Conservation (phyloP, 2,329 filamentous ascomycete genomes). For the Fonsecaea erecta region DNA sequence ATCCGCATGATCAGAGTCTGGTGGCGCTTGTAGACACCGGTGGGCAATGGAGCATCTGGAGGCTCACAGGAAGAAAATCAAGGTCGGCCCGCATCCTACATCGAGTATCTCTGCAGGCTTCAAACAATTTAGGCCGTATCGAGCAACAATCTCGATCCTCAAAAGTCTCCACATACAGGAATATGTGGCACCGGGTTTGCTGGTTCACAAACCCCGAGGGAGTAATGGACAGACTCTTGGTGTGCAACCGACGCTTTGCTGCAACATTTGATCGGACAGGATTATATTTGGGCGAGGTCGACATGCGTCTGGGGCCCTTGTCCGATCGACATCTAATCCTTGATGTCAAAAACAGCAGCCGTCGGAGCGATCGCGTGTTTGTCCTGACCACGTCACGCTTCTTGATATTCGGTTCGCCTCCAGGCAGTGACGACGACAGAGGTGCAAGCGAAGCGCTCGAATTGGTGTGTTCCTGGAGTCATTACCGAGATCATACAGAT, state of each 20-base stretch:
- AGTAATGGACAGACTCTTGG: conserved; percentile 49
- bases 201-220: conserved; percentile 44
- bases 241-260: conserved; percentile 56
- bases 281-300: conserved; percentile 37
- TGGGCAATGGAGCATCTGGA: conserved; percentile 60
- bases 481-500: conserved; percentile 61
- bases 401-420: conserved; percentile 46
- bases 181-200: conserved; percentile 52
- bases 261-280: conserved; percentile 45
- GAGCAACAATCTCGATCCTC: conserved; percentile 27
- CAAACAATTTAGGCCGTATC: conserved; percentile 31
- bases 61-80: conserved; percentile 44
- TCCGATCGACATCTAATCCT: conserved; percentile 59
- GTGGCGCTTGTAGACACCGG: conserved; percentile 60
- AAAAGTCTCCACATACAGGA: conserved; percentile 39
- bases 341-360: conserved; percentile 54
- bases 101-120: conserved; percentile 28
- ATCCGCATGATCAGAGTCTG: conserved; percentile 63
- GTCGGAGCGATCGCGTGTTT: conserved; percentile 51
- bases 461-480: conserved; percentile 54
- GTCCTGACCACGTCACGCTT: conserved; percentile 60
- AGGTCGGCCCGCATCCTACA: conserved; percentile 41
- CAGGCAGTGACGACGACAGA: conserved; percentile 38
- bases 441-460: conserved; percentile 40
- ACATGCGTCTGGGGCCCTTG: conserved; percentile 45